These are phyloP conservation scores for Terana coerulea DNA, from an alignment of 768 basidiomycete species.

Conservation along the genomic window DNA sequence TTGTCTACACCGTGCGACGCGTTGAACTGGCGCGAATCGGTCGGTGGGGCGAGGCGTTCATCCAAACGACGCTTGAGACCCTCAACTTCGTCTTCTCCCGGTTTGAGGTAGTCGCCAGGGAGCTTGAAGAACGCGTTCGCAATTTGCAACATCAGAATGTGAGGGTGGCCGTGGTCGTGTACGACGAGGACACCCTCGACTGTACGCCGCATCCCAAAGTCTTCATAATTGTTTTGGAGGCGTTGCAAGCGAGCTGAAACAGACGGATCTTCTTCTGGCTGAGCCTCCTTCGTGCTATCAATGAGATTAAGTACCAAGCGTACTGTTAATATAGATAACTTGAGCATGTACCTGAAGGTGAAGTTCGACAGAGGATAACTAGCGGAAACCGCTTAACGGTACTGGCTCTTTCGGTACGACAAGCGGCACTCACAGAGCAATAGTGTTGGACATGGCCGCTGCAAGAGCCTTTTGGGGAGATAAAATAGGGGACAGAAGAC, in stretches of 20 bases:
- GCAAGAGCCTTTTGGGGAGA: neutral
- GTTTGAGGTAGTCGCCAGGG: slow-evolving; percentile 98
- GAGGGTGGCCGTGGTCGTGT: slow-evolving; percentile 95
- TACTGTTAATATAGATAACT: neutral
- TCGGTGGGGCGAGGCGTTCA: slow-evolving; percentile 80
- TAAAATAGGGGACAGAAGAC: too few species aligned
- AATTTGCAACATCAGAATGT: slow-evolving; percentile 97
- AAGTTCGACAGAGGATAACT: slow-evolving; percentile 90
- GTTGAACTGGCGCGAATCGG: slow-evolving; percentile 71
- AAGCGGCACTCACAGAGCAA: slow-evolving; percentile 37
- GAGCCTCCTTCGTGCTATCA: slow-evolving; percentile 87
- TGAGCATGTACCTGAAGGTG: slow-evolving; percentile 67
- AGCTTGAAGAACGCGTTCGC: slow-evolving; percentile 99
- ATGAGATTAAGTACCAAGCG: neutral
- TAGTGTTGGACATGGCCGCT: slow-evolving; percentile 52
- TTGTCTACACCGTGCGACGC: slow-evolving; percentile 73
- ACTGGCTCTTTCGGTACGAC: neutral
- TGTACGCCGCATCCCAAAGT: slow-evolving; percentile 94
- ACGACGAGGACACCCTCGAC: slow-evolving; percentile 90
- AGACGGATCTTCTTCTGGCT: slow-evolving; percentile 96
- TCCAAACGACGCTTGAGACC: slow-evolving; percentile 89
- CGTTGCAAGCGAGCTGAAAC: slow-evolving; percentile 93
- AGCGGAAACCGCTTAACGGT: neutral
- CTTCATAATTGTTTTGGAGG: slow-evolving; percentile 94
- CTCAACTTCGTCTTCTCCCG: slow-evolving; percentile 89